phyloP scores from a whole-genome alignment of 345 rosid species.

The Pistacia atlantica region DNA sequence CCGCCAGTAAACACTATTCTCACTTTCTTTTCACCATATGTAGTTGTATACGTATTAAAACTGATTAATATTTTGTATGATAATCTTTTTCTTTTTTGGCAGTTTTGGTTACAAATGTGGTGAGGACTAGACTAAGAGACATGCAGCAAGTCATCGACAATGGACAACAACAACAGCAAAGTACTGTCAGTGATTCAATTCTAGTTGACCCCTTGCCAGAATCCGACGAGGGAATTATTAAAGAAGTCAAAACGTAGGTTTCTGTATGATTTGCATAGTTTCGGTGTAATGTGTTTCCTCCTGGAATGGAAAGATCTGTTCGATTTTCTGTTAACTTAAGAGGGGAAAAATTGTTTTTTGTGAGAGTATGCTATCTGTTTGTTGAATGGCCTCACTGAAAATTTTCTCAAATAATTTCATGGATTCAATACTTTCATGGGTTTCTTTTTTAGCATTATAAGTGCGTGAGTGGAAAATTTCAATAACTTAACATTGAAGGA shows the following conservation, averaged over 20 bases:
- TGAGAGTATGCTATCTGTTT: slow-evolving; percentile 4
- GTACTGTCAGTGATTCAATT: slow-evolving; percentile 21
- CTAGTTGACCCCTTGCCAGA: slow-evolving; percentile 31
- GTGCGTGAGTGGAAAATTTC: background rate
- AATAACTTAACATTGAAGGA: background rate
- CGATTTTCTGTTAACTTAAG: no score
- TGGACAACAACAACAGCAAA: slow-evolving; percentile 30
- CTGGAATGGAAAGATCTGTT: background rate
- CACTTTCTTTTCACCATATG: background rate
- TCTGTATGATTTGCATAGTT: background rate
- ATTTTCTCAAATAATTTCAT: background rate
- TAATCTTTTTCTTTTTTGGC: slow-evolving; percentile 13
- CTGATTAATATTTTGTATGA: background rate
- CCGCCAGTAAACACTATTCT: slow-evolving; percentile 49
- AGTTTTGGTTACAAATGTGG: slow-evolving; percentile 75
- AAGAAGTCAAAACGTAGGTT: slow-evolving; percentile 29
- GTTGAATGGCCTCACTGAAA: slow-evolving; percentile 11
- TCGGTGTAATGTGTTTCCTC: background rate
- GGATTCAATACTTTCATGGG: background rate
- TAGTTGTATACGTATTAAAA: background rate
- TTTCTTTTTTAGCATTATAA: background rate
- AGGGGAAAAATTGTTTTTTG: background rate
- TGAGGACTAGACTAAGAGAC: slow-evolving; percentile 67
- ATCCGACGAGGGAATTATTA: slow-evolving; percentile 32
- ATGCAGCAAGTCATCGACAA: slow-evolving; percentile 54